phyloP scores from a whole-genome alignment of 2,329 filamentous ascomycete genomes.

The Byssochlamys sp. region DNA sequence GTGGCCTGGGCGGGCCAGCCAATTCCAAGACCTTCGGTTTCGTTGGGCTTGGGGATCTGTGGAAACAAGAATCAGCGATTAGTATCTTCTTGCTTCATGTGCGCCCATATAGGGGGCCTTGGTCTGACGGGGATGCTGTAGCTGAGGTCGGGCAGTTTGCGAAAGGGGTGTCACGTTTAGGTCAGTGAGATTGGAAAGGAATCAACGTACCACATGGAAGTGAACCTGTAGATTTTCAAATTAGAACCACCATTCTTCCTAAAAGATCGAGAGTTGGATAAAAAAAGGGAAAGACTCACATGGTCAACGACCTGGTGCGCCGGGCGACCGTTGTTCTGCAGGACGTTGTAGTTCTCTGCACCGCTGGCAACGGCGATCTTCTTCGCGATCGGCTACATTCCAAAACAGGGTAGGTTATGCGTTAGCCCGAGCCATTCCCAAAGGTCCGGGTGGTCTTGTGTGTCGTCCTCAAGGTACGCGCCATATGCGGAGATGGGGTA shows the following conservation, averaged over 20 bases:
- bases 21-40: conserved; percentile 67
- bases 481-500: background rate
- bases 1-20: conserved; percentile 65
- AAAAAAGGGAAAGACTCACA: conserved; percentile 44
- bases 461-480: conserved; percentile 10
- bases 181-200: background rate
- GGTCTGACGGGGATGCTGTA: background rate
- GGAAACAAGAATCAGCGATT: background rate
- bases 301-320: conserved; percentile 91
- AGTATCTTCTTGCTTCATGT: background rate
- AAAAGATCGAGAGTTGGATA: conserved; percentile 3
- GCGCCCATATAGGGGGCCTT: background rate
- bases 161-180: background rate
- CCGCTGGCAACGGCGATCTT: conserved; percentile 71
- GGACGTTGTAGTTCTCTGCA: conserved; percentile 74
- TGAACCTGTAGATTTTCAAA: conserved; percentile 53
- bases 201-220: conserved; percentile 71
- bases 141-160: background rate
- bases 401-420: background rate
- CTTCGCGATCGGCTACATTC: conserved; percentile 66
- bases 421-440: background rate
- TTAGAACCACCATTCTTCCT: background rate
- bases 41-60: conserved; percentile 87
- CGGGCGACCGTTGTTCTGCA: conserved; percentile 89
- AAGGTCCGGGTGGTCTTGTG: background rate